Evolutionary conservation across 73 alveolate species (phyloP), one percentile per base, ranked within the genome.

Genomic region (Uronychia setigera): DNA sequence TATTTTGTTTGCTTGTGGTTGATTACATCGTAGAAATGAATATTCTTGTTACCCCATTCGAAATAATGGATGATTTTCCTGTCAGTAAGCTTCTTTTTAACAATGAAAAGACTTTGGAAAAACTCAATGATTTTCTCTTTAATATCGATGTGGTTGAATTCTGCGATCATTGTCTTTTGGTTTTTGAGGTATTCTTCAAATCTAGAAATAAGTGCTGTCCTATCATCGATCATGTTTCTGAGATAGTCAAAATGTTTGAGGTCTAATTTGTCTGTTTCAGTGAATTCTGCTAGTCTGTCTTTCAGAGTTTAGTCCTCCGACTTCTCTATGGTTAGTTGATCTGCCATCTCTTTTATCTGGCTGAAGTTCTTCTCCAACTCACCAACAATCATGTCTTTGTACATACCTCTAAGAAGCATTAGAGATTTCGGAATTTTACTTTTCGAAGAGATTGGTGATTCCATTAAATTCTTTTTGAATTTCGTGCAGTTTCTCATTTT

Each of bases 401-500:
- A 82, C 1, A n/a, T 11, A 27, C 83, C 81, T n/a, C 89, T 82
- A 82, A 5, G 67, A 46, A 11, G 67, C 5, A 19, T 19, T 46
- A 46, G 67, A 60, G n/a, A n/a, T n/a, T n/a, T n/a, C n/a, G n/a
- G n/a, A n/a, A n/a, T n/a, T 33, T 80, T 80, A 82, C 89, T 35
- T 35, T 46, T 84, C 88, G 60, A 88, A 88, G 26, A 80, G 67
- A 32, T 82, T 77, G n/a, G 78, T 78, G 33, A 88, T 88, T 13
- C 77, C 94, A 28, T 33, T 34, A 80, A 88, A 78, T 29, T 59
- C 74, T 0, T 31, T 33, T 14, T 33, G 29, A 33, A 88, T 88
- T 26, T 88, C 94, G 1, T 88, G 94, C 46, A 88, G 88, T 60
- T 80, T 75, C 57, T 83, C 91, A n/a, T 79, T 60, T 29, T 88